Evolutionary conservation across 805 yeast genomes (phyloP).

Genomic region (Maudiozyma turicensis): DNA sequence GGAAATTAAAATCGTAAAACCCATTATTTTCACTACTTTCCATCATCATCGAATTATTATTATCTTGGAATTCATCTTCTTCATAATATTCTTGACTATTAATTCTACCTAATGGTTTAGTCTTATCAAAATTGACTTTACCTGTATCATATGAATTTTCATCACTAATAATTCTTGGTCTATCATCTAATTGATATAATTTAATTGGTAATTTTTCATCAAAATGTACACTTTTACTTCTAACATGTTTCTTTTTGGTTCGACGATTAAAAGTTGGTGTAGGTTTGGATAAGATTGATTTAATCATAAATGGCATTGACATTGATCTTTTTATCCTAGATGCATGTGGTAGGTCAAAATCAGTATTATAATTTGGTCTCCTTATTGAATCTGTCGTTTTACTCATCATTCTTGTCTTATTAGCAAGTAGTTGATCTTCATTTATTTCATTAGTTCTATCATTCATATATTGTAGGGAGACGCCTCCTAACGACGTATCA

Average conservation of each 20-base stretch:
- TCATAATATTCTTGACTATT: background rate
- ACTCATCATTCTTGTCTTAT: background rate
- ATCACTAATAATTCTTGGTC: conserved; percentile 55
- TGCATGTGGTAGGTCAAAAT: conserved; percentile 4
- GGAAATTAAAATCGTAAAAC: conserved; percentile 22
- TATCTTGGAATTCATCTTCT: background rate
- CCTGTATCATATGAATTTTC: conserved; percentile 1
- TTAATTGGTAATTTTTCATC: conserved; percentile 59
- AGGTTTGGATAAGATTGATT: conserved; percentile 1
- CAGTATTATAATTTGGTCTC: background rate
- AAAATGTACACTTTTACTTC: conserved; percentile 72
- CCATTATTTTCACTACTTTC: conserved; percentile 17
- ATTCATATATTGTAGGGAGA: background rate
- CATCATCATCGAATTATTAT: conserved; percentile 10
- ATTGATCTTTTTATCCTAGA: conserved; percentile 18
- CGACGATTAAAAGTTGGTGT: background rate
- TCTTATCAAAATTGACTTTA: conserved; percentile 7
- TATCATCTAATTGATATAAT: conserved; percentile 62
- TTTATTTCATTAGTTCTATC: background rate
- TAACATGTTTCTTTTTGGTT: conserved; percentile 8
- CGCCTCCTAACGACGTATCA: background rate
- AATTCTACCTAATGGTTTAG: conserved; percentile 5
- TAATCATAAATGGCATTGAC: conserved; percentile 35
- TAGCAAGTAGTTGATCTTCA: background rate
- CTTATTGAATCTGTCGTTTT: background rate